Evolutionary conservation across 2,329 filamentous ascomycete species (phyloP), one percentile per base, ranked within the genome.

Genomic region (Aspergillus clavatus): DNA sequence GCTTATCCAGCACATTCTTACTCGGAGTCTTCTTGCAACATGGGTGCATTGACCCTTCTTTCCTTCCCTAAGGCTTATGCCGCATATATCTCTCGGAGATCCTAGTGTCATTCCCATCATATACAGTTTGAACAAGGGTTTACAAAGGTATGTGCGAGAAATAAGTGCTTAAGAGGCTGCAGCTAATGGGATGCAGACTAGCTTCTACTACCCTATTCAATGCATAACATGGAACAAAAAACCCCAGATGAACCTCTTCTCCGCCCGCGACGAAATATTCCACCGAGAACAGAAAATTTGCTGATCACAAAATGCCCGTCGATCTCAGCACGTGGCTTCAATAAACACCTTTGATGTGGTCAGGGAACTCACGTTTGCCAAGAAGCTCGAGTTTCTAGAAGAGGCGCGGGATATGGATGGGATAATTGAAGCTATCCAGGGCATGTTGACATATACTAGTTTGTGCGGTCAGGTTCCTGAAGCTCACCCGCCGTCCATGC

Each of bases 311-410:
- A 22, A 36, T 7, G 1, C 33, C 53, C 1, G 33, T 55, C 6
- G 45, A 54, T 22, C 14, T 56, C 14, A 51, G 48, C 1, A 31
- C n/a, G 8, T 59, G 56, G 56, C 38, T 59, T n/a, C 56, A 59
- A 28, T 67, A 59, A 29, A 63, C 35, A 66, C 68, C 0, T 69
- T 72, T 31, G 70, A 72, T 29, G 67, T 72, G 5, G 53, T 74
- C 1, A 66, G 67, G 1, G 63, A 72, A 33, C 54, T 73, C 42
- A 69, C 65, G 0, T 72, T 71, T 49, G 61, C 63, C 14, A 63
- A 66, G 48, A 62, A 61, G n/a, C 59, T 72, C 6, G 71, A 70
- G 1, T 73, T 73, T 51, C 59, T 73, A 38, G 63, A 72, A 42
- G 50, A 62, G 37, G 70, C 66, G 0, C 53, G 55, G 14, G 71